A percentile compares a stretch with the other conserved stretches of the same genome.
Conservation (phyloP, 2,329 filamentous ascomycete genomes). For the Phialophora verrucosa region DNA sequence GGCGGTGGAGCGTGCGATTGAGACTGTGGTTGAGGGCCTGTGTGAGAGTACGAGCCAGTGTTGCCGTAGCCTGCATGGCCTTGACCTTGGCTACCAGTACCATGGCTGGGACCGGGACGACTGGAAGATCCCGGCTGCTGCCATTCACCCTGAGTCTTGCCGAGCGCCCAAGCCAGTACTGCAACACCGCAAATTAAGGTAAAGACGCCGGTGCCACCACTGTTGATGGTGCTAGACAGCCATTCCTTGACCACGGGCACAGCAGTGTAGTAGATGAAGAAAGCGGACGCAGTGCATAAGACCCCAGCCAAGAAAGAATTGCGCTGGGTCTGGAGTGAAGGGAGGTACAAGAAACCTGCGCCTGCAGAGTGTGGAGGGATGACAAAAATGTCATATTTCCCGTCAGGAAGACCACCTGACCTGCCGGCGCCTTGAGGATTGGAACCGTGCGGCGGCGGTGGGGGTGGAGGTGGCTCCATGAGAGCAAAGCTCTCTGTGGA, state of each 20-base stretch:
- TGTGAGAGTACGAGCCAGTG: constrained; percentile 21
- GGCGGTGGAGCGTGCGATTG: constrained; percentile 10
- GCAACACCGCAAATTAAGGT: constrained; percentile 75
- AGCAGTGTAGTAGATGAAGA: constrained; percentile 74
- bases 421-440: constrained; percentile 67
- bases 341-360: constrained; percentile 90
- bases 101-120: constrained; percentile 13
- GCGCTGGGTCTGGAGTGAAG: constrained; percentile 80
- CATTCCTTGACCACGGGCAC: constrained; percentile 75
- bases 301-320: constrained; percentile 93
- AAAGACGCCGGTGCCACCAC: constrained; percentile 74
- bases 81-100: constrained; percentile 23
- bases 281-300: constrained; percentile 73
- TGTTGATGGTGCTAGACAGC: constrained; percentile 72
- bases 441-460: constrained; percentile 83
- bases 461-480: constrained; percentile 68
- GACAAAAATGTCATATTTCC: constrained; percentile 97
- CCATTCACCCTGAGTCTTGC: constrained; percentile 65
- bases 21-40: constrained; percentile 3
- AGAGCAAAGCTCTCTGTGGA: constrained; percentile 32
- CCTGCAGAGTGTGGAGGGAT: constrained; percentile 91
- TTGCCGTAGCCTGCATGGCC: constrained; percentile 26
- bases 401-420: constrained; percentile 73
- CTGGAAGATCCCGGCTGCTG: constrained; percentile 17
- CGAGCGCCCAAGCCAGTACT: constrained; percentile 77